Conservation (phyloP, 495 filamentous ascomycete genomes). For the Podospora pseudocomata region DNA sequence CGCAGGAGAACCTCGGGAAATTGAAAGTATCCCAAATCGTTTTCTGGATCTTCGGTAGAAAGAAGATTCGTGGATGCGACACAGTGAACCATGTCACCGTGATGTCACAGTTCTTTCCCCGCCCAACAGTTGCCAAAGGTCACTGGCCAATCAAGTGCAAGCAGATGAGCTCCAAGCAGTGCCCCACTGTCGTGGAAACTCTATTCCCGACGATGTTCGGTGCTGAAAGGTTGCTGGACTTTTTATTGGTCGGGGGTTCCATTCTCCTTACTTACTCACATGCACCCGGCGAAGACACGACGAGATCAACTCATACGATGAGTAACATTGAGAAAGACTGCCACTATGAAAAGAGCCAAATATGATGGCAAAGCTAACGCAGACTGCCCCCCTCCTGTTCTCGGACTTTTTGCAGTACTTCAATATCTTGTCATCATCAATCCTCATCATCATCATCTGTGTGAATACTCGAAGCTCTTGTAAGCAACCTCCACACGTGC, state of each 20-base stretch:
- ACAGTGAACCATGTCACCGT: slow-evolving; percentile 3
- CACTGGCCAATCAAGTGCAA: background rate
- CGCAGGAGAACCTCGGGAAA: too few relatives aligned
- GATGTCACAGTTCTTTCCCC: slow-evolving; percentile 19
- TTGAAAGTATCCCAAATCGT: too few relatives aligned
- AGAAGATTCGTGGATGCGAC: too few relatives aligned
- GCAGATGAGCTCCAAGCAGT: background rate
- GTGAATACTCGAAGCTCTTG: background rate
- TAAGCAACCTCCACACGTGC: background rate
- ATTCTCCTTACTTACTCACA: background rate
- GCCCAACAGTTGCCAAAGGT: slow-evolving; percentile 6
- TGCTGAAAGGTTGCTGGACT: background rate
- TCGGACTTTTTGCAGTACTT: background rate
- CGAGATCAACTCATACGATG: background rate
- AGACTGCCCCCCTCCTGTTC: background rate
- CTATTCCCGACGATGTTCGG: background rate
- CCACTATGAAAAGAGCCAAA: background rate
- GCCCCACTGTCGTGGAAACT: background rate
- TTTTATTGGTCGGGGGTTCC: background rate
- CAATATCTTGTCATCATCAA: background rate
- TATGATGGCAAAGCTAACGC: background rate
- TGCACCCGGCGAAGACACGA: background rate
- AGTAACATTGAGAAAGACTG: background rate
- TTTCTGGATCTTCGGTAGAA: too few relatives aligned
- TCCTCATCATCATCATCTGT: background rate